Evolutionary conservation across 2,329 filamentous ascomycete genomes (phyloP), one percentile per base, ranked within the genome.

Genomic region (Onygenales sp.): DNA sequence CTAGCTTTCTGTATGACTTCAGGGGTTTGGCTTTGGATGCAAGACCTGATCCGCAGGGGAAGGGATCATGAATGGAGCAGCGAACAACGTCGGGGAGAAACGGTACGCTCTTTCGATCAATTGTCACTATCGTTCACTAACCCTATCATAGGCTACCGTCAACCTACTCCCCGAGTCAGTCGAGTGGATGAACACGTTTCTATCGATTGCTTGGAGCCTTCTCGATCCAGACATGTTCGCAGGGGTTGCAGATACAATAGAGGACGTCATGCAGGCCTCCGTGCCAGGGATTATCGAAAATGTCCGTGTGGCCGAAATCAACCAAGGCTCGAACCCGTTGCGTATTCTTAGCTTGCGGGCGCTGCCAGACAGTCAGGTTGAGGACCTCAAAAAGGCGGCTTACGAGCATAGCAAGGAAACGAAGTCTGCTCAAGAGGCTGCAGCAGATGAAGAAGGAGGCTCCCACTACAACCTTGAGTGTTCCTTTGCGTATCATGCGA

Each of bases 261-360:
- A 93, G 71, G 92, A 97, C 67, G 87, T 97, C 60, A 97, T 97
- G 92, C 90, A 94, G 67, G 92, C 91, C 17, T 95, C 89, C 0
- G 87, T 96, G 0, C 93, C 93, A 0, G 84, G 86, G 1, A 75
- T 97, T 41, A 90, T 98, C 59, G 91, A 97, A 68, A 93, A 95
- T 60, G 90, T 98, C 45, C 87, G 92, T 60, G 89, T 97, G 21
- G 90, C 91, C 55, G 91, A 96, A 62, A 95, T 98, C 62, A 89
- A 89, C 49, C 93, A 97, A 69, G 93, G 93, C 32, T 89, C 79
- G 69, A 96, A 96, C 61, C 89, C 93, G 0, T 77, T 97, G 53
- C 84, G 92, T 7, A 88, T 97, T 50, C 77, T 97, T 46, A 95
- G 89, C 66, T 77, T 96, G 65, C 83, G 91, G 48, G 87, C 91